Base-by-base conservation (phyloP, 768 basidiomycete species). In the Lactarius deliciosus region DNA sequence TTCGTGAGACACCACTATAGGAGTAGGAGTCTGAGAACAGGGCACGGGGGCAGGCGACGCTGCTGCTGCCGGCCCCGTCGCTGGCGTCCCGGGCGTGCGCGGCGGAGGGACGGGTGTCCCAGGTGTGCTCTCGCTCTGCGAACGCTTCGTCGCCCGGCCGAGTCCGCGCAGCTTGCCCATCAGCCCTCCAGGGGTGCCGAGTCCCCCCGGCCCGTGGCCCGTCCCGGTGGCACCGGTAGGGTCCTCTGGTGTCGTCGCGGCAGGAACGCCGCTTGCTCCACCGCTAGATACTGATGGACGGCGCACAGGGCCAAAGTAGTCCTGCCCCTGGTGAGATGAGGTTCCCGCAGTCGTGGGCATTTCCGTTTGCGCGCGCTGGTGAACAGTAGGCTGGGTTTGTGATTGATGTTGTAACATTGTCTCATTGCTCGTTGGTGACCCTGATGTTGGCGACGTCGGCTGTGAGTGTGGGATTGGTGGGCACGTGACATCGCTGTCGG, bases 151-250 rank as follows among this genome's bases (percentile, higher is more conserved):
- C 60, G 79, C 82, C 76, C 88, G 90, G 10, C 89, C 89, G 68
- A 95, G 85, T 61, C 79, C 87, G 75, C 88, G 91, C 65, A 95
- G 76, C 68, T 90, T 84, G 0, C 92, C 91, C 83, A 96, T 95
- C 62, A 95, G 76, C 1, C 90, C 79, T 34, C 79, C 72, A 18
- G 73, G 70, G 28, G 80, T 76, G 20, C 62, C 57, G 22, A 58
- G 58, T 8, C 57, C 40, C 18, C 43, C 34, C 0, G 18, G 28
- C 20, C 67, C 60, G 4, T 50, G 30, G n/a, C 40, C 18, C 1
- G 5, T 53, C 15, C 30, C 63, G 16, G 7, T 3, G 6, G 5
- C 22, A 16, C 36, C 11, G 20, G 36, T 13, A 38, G 83, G 80
- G 63, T 85, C 83, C 40, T 87, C 86, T 6, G 79, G 74, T 53